Evolutionary conservation across 768 basidiomycete species (phyloP).

Genomic region (Tylopilus rubrobrunneus): DNA sequence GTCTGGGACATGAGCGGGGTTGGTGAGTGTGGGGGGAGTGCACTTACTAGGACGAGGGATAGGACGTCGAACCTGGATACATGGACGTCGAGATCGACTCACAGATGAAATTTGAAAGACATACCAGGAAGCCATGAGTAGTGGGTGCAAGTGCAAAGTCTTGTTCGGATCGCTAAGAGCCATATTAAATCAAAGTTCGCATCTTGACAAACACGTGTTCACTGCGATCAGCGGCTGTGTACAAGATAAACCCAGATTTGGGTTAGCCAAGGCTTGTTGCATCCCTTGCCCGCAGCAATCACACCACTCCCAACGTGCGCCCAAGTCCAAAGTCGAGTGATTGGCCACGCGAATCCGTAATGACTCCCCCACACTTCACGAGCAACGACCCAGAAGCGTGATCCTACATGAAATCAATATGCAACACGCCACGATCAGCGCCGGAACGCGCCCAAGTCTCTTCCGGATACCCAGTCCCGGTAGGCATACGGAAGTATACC

Average conservation of each 20-base stretch:
- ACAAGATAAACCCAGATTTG: background rate
- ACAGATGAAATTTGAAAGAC: background rate
- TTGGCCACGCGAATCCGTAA: conserved; percentile 78
- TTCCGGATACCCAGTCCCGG: conserved; percentile 74
- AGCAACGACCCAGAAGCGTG: conserved; percentile 86
- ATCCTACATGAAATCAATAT: conserved; percentile 47
- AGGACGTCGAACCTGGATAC: conserved; percentile 15
- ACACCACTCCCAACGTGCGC: conserved; percentile 80
- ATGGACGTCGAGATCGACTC: background rate
- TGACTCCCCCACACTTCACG: conserved; percentile 87
- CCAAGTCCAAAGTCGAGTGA: conserved; percentile 85
- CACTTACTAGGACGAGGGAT: conserved; percentile 14
- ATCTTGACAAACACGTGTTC: no score
- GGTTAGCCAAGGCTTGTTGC: conserved; percentile 44
- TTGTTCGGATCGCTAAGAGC: no score
- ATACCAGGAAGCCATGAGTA: conserved; percentile 17
- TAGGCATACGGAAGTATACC: conserved; percentile 77
- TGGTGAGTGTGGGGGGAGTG: background rate
- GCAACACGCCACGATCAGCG: no score
- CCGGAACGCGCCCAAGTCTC: conserved; percentile 82
- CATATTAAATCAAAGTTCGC: no score
- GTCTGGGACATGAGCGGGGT: conserved; percentile 23
- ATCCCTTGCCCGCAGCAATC: conserved; percentile 76
- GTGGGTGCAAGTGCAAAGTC: no score
- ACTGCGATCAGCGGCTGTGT: no score